Evolutionary conservation across 495 filamentous ascomycete species (phyloP).

Genomic region (Neurospora tetraspora): DNA sequence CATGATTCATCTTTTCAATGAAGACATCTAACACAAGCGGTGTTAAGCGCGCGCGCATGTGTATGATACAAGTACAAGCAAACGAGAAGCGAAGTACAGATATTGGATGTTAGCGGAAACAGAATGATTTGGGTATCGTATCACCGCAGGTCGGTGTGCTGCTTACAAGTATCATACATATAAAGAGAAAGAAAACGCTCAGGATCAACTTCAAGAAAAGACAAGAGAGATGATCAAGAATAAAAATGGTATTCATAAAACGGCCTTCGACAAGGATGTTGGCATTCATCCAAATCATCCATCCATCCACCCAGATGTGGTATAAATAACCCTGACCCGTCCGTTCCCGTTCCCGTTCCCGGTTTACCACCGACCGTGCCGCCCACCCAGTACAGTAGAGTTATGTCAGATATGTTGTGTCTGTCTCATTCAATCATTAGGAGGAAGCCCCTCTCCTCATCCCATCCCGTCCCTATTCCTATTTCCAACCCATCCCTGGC

Average conservation of each 20-base stretch:
- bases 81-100: not conserved
- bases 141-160: not conserved
- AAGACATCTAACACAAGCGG: not conserved
- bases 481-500: slow-evolving; percentile 1
- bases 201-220: not conserved
- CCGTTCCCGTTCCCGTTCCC: not conserved
- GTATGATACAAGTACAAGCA: not conserved
- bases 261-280: not conserved
- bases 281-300: not conserved
- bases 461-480: not conserved
- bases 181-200: not conserved
- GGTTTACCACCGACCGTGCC: not conserved
- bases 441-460: not conserved
- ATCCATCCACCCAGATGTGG: not conserved
- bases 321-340: not conserved
- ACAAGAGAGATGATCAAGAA: not conserved
- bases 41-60: not conserved
- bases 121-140: not conserved
- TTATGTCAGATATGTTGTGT: not conserved
- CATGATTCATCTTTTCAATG: not conserved
- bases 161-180: not conserved
- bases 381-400: not conserved
- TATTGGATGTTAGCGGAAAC: not conserved
- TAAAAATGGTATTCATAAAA: not conserved
- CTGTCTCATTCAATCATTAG: not conserved